Evolutionary conservation across 352 stramenopile genomes (phyloP), one percentile per base, ranked within the genome.

Genomic region (Phytophthora pisi): DNA sequence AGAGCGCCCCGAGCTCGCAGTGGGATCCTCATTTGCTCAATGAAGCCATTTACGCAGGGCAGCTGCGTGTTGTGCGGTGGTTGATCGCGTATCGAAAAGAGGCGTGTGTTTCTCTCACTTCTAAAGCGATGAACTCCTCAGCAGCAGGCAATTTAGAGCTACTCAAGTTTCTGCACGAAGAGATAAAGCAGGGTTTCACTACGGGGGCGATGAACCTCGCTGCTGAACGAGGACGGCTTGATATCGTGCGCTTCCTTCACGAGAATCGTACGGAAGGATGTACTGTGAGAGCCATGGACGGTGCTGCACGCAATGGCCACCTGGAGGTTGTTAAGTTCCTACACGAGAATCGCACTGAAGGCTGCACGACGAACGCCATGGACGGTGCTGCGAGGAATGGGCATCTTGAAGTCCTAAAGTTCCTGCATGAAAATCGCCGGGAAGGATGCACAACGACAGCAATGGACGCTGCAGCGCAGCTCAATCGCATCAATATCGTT

Each of bases 381-480:
- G 52, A 68, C 23, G 49, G 49, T 5, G 62, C 55, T 28, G 62
- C 56, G 11, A 43, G 61, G 28, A 68, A 68, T 30, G 61, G 61
- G 30, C 52, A 68, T 30, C 28, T 62, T 30, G 31, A 68, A 45
- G 51, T 68, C n/a, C 30, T 62, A 34, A 10, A 20, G 18, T 68
- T 68, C n/a, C 54, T 68, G 31, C 61, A 68, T 15, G 42, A 62
- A n/a, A 36, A 62, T 36, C 51, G 59, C 5, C 34, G n/a, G 18
- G 59, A 66, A 66, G 61, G 61, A 43, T 68, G 61, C 51, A 62
- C 61, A 20, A 64, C 57, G 11, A 64, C 57, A 15, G 59, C 50
- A 8, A 66, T 64, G 54, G 62, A 69, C 40, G 45, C 46, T 16
- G 62, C 62, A n/a, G 54, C 62, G 6, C 62, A 64, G 57, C 59